A percentile compares a stretch with the other conserved stretches of the same genome.
These are phyloP conservation scores for Starmera dryadoides DNA, from an alignment of 805 yeast genomes.

Conservation along the genomic window DNA sequence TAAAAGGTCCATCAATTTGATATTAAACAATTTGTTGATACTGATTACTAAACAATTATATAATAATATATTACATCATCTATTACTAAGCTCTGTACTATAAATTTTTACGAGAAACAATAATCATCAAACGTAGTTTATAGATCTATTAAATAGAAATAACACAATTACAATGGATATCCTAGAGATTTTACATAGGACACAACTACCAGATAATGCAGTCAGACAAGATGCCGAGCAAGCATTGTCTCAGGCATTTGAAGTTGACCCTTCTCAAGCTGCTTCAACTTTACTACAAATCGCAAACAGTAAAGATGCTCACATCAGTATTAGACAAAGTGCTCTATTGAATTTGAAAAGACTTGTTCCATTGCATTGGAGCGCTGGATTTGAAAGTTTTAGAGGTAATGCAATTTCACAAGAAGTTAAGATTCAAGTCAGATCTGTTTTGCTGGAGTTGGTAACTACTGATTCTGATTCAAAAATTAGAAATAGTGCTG, in stretches of 20 bases:
- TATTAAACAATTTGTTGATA: no score
- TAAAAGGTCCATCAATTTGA: no score
- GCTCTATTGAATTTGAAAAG: constrained; percentile 61
- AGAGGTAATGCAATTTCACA: constrained; percentile 56
- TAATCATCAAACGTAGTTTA: no score
- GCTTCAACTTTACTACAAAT: constrained; percentile 35
- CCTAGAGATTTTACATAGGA: constrained; percentile 16
- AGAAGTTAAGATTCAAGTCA: constrained; percentile 41
- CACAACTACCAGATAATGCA: constrained; percentile 33
- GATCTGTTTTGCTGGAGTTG: constrained; percentile 43
- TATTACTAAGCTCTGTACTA: no score
- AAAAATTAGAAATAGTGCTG: constrained; percentile 58
- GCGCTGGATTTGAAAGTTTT: constrained; percentile 72
- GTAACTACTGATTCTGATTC: constrained; percentile 38
- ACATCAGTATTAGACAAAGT: constrained; percentile 45
- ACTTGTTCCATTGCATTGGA: constrained; percentile 71
- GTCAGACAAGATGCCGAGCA: constrained; percentile 47
- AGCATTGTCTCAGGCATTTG: constrained; percentile 34
- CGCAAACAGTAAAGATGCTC: constrained; percentile 24
- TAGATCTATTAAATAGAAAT: no score
- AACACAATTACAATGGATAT: constrained; percentile 6
- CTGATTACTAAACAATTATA: no score
- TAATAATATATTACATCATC: no score
- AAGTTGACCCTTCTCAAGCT: constrained; percentile 41
- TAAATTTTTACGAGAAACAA: no score